Percentiles rank a stretch among this genome's conserved stretches.
phyloP scores from a whole-genome alignment of 2,329 filamentous ascomycete species.

The Furcasterigmium sp. region DNA sequence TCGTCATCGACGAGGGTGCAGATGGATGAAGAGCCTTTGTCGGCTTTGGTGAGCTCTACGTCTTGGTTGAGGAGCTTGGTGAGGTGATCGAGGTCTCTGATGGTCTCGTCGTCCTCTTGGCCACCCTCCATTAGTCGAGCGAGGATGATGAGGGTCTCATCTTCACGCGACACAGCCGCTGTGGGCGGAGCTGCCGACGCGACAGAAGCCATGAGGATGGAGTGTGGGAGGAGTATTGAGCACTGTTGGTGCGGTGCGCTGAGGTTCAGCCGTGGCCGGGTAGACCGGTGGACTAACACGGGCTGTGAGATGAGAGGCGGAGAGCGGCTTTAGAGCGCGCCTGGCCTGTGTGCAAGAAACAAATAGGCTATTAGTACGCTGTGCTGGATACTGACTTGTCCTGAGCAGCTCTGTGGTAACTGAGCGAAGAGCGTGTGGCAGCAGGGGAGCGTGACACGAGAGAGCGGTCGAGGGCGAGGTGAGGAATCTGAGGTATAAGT shows the following conservation, averaged over 20 bases:
- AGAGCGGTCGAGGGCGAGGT: no score
- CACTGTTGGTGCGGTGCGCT: background rate
- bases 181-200: slow-evolving; percentile 23
- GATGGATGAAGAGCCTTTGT: slow-evolving; percentile 42
- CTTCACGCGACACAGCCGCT: slow-evolving; percentile 36
- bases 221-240: slow-evolving; percentile 3
- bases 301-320: slow-evolving; percentile 6
- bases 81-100: slow-evolving; percentile 50
- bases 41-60: slow-evolving; percentile 26
- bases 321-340: slow-evolving; percentile 2
- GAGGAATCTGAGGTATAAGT: background rate
- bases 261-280: slow-evolving; percentile 3
- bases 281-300: slow-evolving; percentile 2
- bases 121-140: slow-evolving; percentile 89
- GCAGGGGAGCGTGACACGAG: no score
- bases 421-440: no score
- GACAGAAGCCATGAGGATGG: slow-evolving; percentile 24
- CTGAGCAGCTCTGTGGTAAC: no score
- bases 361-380: background rate
- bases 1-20: slow-evolving; percentile 65
- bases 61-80: slow-evolving; percentile 57
- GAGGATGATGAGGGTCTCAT: slow-evolving; percentile 71
- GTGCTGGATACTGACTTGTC: no score
- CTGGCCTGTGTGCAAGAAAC: background rate
- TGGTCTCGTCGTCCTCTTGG: slow-evolving; percentile 71